Evolutionary conservation across 305 asterid genomes (phyloP).

Genomic region (Plantago rigida): DNA sequence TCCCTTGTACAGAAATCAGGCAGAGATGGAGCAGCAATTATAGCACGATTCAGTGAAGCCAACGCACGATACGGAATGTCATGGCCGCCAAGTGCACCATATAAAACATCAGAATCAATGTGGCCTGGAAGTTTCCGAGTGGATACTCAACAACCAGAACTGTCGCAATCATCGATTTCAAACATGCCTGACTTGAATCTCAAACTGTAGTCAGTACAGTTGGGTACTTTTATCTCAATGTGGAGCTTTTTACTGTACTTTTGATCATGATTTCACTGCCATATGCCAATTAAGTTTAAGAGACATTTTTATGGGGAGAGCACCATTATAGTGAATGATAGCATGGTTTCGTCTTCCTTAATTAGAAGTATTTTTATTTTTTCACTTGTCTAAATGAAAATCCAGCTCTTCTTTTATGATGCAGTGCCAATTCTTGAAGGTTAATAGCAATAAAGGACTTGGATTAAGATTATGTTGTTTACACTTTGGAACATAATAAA

Average conservation of each 20-base stretch:
- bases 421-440: slow-evolving; percentile 8
- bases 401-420: slow-evolving; percentile 5
- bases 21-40: slow-evolving; percentile 34
- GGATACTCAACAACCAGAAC: slow-evolving; percentile 38
- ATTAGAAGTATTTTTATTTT: not conserved
- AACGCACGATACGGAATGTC: slow-evolving; percentile 35
- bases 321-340: slow-evolving; percentile 17
- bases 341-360: slow-evolving; percentile 14
- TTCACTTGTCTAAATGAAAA: too few species aligned
- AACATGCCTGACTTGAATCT: slow-evolving; percentile 69
- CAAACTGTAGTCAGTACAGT: slow-evolving; percentile 42
- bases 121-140: slow-evolving; percentile 92
- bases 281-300: slow-evolving; percentile 21
- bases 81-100: slow-evolving; percentile 31
- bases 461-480: slow-evolving; percentile 13
- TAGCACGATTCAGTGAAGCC: slow-evolving; percentile 38
- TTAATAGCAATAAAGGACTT: slow-evolving; percentile 3
- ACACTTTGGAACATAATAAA: slow-evolving; percentile 16
- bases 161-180: slow-evolving; percentile 39
- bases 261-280: slow-evolving; percentile 21
- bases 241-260: slow-evolving; percentile 20
- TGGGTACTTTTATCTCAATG: slow-evolving; percentile 17
- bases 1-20: slow-evolving; percentile 54
- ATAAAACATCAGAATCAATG: slow-evolving; percentile 35
- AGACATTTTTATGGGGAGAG: slow-evolving; percentile 18